These are phyloP conservation scores for Termitomyces eurrhizus DNA, from an alignment of 768 basidiomycete species.

Conservation along the genomic window DNA sequence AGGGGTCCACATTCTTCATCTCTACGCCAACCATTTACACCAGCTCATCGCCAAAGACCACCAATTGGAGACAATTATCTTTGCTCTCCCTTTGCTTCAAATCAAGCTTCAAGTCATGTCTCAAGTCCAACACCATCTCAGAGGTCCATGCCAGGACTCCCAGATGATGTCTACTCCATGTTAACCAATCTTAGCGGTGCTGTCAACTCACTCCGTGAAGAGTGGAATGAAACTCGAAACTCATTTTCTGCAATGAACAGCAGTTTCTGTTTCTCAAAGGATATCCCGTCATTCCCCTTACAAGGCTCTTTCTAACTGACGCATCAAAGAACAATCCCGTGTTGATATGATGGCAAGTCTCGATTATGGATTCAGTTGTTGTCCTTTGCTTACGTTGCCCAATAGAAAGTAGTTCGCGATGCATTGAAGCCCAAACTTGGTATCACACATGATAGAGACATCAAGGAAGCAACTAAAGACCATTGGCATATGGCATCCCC, in stretches of 20 bases:
- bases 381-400: not conserved
- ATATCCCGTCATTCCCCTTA: not conserved
- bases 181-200: not conserved
- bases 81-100: not conserved
- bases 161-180: not conserved
- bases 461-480: not conserved
- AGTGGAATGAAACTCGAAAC: not conserved
- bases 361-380: not conserved
- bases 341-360: not conserved
- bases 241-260: not conserved
- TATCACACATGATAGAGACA: not conserved
- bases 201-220: no score
- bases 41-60: not conserved
- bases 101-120: no score
- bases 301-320: not conserved
- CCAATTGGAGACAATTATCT: no score
- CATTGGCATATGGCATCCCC: not conserved
- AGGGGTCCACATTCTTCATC: not conserved
- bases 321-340: not conserved
- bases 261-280: not conserved
- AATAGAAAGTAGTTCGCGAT: not conserved
- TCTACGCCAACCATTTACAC: not conserved
- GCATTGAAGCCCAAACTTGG: not conserved
- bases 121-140: not conserved
- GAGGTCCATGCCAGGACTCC: not conserved